Base-by-base conservation (phyloP, 1,284 basidiomycete genomes). In the Cryptococcus sp. region DNA sequence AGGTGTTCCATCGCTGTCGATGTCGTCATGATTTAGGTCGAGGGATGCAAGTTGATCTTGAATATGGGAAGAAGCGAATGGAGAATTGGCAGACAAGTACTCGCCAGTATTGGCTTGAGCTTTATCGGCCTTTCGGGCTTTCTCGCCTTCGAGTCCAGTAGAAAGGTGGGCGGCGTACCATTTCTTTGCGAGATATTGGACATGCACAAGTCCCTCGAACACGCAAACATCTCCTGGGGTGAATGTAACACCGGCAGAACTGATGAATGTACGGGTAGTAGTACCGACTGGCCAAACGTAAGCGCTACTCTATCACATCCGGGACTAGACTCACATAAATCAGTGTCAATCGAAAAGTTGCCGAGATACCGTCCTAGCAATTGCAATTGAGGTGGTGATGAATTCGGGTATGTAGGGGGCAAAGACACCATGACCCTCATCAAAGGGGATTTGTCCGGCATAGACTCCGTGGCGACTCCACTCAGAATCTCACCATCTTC, bases 341-440 rank as follows among this genome's bases (percentile, higher is more conserved):
- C 70, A 1, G 65, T 52, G 48, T 73, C 70, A 18, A 74, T 70
- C 1, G 63, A 37, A 40, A 65, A 92, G 7, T 84, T 78, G 1
- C 91, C 91, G 28, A 94, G 81, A 72, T 93, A 94, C 41, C 84
- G 81, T 3, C 89, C 91, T 22, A 93, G 79, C 0, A 94, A 80
- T 67, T 92, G 88, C 0, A 93, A 78, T 64, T 91, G 87, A 1
- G 90, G 90, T 9, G 88, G 82, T 11, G 83, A 79, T 0, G 78
- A 72, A 7, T 79, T 70, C 0, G 91, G 91, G 69, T 94, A 93
- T 3, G 80, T 79, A 7, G 78, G 74, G 4, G 87, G 83, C 3
- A 91, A 73, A 22, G 88, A 88, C 36, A 91, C 85, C 4, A 91
- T 79, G 16, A 92, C 64, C 48, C 80, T 78, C 48, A 89, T 77